phyloP scores from a whole-genome alignment of 2,329 filamentous ascomycete genomes.

The Ustilaginoidea virens region DNA sequence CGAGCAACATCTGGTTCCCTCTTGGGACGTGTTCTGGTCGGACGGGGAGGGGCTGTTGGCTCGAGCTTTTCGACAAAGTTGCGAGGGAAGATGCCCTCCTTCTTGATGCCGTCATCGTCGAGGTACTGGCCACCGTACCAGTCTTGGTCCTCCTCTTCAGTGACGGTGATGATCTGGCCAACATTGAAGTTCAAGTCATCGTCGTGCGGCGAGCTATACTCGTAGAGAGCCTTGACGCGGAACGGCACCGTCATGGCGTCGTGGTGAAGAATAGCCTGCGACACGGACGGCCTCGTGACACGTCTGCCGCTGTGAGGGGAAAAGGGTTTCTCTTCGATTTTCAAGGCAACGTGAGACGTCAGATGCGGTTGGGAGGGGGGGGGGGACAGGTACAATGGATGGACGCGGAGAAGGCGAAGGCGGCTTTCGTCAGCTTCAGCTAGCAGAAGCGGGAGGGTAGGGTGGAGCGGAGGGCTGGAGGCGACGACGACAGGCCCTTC shows the following conservation, averaged over 20 bases:
- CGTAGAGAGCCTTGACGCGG: slow-evolving; percentile 91
- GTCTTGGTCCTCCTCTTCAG: slow-evolving; percentile 79
- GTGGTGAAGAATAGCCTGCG: slow-evolving; percentile 4
- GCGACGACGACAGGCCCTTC: slow-evolving; percentile 7
- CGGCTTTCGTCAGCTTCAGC: no score
- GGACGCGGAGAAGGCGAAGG: no score
- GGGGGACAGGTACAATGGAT: no score
- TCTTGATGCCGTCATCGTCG: slow-evolving; percentile 57
- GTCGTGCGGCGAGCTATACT: slow-evolving; percentile 84
- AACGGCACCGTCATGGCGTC: slow-evolving; percentile 60
- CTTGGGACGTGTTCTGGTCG: slow-evolving; percentile 57
- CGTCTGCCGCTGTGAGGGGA: slow-evolving; percentile 5
- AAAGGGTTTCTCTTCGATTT: no score
- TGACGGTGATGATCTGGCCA: slow-evolving; percentile 88
- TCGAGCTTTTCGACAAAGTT: slow-evolving; percentile 98
- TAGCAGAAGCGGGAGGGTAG: slow-evolving; percentile 2
- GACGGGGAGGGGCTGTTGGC: slow-evolving; percentile 76
- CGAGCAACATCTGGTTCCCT: slow-evolving; percentile 28
- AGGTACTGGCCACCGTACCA: slow-evolving; percentile 87
- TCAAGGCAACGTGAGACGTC: no score
- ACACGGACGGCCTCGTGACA: slow-evolving; percentile 5
- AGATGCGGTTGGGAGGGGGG: no score
- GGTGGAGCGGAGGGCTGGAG: slow-evolving; percentile 1
- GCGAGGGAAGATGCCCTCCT: slow-evolving; percentile 80
- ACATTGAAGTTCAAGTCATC: slow-evolving; percentile 80